Evolutionary conservation across 208 protist species (phyloP), one percentile per base, ranked within the genome.

Genomic region (Leptomonas pyrrhocoris): DNA sequence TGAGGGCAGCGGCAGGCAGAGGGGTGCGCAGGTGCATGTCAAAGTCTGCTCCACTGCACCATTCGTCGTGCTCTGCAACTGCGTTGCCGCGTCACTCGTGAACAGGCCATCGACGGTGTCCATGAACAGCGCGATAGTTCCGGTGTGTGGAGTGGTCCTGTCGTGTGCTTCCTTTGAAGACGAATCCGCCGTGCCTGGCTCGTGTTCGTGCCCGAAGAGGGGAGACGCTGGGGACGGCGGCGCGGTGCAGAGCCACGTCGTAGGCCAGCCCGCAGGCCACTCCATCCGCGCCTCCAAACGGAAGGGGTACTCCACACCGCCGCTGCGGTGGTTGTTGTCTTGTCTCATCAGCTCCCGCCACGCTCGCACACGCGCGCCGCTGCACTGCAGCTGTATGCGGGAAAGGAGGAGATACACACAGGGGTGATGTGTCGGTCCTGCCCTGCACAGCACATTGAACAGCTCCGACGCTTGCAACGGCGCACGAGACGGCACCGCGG

Each of bases 1-100:
- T 15, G 72, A 40, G 23, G 72, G 72, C 63, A 77, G 27, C 4
- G 46, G 38, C 46, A 77, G 58, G 57, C 72, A 71, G 34, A 77
- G 50, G 6, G 72, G 57, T 23, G 31, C 8, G 18, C 46, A 38
- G 4, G 21, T 23, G 23, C 48, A 50, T 23, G 15, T 23, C 30
- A 58, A 31, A 18, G 43, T 30, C 21, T 19, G n/a, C 34, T 64
- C 43, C 40, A 23, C 63, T 28, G 54, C 38, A 27, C 3, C 12
- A 34, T 11, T 48, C 21, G 16, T 34, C 0, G 27, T 21, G n/a
- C 27, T 19, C 59, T 28, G 50, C 46, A 9, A 2, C 23, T 21
- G 25, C 16, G 50, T 25, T 45, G 28, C 25, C 43, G 50, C 2
- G n/a, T 25, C 31, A 16, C 23, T n/a, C 16, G 2, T 12, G 9